Percentiles rank a stretch among this genome's conserved stretches.
Conservation (phyloP, 768 basidiomycete species). For the Auricularia heimuer region DNA sequence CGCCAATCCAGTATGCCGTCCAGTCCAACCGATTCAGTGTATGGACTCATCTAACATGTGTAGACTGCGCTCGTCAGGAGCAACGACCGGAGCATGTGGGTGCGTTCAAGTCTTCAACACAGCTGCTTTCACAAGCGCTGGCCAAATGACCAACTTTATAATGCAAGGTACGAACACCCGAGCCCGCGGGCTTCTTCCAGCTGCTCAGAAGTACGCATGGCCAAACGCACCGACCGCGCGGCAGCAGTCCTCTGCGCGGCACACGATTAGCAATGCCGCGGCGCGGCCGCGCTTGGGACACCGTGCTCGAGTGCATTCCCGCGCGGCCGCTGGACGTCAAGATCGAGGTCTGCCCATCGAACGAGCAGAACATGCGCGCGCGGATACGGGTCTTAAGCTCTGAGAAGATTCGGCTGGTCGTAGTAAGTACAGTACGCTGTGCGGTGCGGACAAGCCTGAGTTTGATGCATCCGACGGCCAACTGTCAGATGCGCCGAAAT, state of each 20-base stretch:
- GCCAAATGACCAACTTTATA: neutral
- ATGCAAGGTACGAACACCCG: neutral
- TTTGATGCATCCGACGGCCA: too few species aligned
- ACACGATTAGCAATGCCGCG: neutral
- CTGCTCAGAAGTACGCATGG: neutral
- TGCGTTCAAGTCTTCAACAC: neutral
- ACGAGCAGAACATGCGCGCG: neutral
- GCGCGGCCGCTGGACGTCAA: neutral
- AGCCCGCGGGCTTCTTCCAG: neutral
- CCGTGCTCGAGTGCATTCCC: neutral
- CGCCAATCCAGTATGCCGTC: too few species aligned
- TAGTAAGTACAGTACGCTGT: neutral
- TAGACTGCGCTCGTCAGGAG: neutral
- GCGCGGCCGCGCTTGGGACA: neutral
- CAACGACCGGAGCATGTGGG: neutral
- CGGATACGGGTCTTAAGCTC: neutral
- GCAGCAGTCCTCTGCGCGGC: neutral
- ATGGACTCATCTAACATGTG: too few species aligned
- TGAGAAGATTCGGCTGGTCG: neutral
- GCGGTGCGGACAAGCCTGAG: neutral
- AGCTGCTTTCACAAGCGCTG: too few species aligned
- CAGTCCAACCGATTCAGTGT: too few species aligned
- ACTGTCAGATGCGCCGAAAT: neutral
- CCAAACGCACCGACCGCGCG: neutral
- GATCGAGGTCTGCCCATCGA: neutral